A percentile compares a stretch with the other conserved stretches of the same genome.
Evolutionary conservation across 2,329 filamentous ascomycete species (phyloP).

Genomic region (Fusarium cyanostomum): DNA sequence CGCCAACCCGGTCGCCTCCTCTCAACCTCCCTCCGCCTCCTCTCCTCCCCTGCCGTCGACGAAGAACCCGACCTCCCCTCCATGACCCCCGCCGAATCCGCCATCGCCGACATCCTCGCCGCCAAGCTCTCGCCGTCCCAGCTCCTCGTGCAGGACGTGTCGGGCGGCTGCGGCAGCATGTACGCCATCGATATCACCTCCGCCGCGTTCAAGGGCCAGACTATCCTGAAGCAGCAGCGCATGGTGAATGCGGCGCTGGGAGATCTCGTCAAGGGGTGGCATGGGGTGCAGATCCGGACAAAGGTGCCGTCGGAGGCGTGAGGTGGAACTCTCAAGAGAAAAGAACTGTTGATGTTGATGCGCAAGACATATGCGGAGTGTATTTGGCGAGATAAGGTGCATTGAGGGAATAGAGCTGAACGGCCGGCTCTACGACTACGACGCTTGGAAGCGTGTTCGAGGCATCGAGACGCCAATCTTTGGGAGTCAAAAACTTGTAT

Average conservation of each 20-base stretch:
- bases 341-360: not conserved
- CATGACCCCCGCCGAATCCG: slow-evolving; percentile 62
- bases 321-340: not conserved
- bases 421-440: not conserved
- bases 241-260: slow-evolving; percentile 79
- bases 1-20: slow-evolving; percentile 17
- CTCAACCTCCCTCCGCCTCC: slow-evolving; percentile 12
- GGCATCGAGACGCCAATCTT: too few species aligned
- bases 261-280: slow-evolving; percentile 82
- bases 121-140: slow-evolving; percentile 61
- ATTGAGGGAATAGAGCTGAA: not conserved
- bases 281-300: slow-evolving; percentile 83
- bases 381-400: too few species aligned
- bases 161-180: slow-evolving; percentile 87
- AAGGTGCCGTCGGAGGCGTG: slow-evolving; percentile 53
- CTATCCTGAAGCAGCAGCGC: slow-evolving; percentile 82
- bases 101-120: slow-evolving; percentile 65
- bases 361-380: too few species aligned
- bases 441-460: not conserved
- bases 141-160: slow-evolving; percentile 78
- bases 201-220: slow-evolving; percentile 73
- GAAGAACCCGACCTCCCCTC: slow-evolving; percentile 37
- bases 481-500: not conserved
- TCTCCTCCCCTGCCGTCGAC: slow-evolving; percentile 19
- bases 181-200: slow-evolving; percentile 84